Percentiles rank a stretch among this genome's conserved stretches.
Conservation (phyloP, 2,329 filamentous ascomycete species). For the Alternaria angustiovoidea region DNA sequence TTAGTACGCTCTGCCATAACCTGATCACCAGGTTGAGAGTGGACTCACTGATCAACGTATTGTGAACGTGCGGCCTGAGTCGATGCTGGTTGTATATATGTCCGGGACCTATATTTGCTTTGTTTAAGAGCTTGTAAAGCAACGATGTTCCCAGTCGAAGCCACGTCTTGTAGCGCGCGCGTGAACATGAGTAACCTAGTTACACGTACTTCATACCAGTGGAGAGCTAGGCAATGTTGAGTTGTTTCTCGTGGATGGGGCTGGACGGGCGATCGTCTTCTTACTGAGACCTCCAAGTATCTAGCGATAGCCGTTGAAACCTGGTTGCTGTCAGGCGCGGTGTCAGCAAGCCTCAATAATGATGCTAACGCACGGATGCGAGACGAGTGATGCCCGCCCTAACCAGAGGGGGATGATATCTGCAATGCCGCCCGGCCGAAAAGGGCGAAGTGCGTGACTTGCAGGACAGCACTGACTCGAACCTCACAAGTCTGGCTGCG, state of each 20-base stretch:
- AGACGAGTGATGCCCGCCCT: slow-evolving; percentile 6
- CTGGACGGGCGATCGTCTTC: not conserved
- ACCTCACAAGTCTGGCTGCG: slow-evolving; percentile 12
- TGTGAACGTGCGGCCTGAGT: slow-evolving; percentile 6
- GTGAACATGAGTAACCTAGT: slow-evolving; percentile 11
- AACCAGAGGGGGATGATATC: not conserved
- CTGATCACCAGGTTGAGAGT: slow-evolving; percentile 1
- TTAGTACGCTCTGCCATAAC: not conserved
- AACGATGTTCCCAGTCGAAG: slow-evolving; percentile 24
- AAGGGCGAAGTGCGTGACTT: slow-evolving; percentile 7
- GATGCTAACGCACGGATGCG: slow-evolving; percentile 5
- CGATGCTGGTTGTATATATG: slow-evolving; percentile 17
- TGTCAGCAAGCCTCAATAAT: slow-evolving; percentile 3
- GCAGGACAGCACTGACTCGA: slow-evolving; percentile 13
- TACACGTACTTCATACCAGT: not conserved
- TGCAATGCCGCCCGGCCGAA: slow-evolving; percentile 3
- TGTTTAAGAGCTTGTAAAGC: slow-evolving; percentile 24
- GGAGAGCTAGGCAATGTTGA: not conserved
- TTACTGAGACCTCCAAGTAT: not conserved
- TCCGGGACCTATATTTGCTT: slow-evolving; percentile 26
- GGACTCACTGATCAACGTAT: slow-evolving; percentile 6
- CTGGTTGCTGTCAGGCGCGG: slow-evolving; percentile 15
- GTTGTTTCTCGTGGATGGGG: not conserved
- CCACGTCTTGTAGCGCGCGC: slow-evolving; percentile 6
- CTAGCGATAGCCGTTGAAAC: slow-evolving; percentile 9